Conservation (phyloP, 768 basidiomycete species). For the Suillus spraguei region DNA sequence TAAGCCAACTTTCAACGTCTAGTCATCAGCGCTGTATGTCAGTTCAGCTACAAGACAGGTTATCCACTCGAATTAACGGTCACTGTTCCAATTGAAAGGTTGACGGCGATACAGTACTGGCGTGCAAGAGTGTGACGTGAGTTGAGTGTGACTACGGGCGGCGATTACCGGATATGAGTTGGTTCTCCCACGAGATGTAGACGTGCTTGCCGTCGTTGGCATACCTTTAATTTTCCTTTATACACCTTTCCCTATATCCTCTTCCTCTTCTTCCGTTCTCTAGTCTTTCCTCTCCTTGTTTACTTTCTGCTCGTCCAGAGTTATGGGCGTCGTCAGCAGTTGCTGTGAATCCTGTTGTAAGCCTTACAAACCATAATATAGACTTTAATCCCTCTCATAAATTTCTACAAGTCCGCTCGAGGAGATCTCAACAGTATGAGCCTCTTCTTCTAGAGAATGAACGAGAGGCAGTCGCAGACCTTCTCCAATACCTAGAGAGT, state of each 20-base stretch:
- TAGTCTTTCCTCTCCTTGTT: constrained; percentile 2
- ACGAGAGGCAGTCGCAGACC: constrained; percentile 96
- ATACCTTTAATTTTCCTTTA: constrained; percentile 17
- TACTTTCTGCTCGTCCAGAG: constrained; percentile 11
- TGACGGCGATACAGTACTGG: not conserved
- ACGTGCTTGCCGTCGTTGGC: constrained; percentile 11
- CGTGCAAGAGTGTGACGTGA: not conserved
- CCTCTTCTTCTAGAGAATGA: constrained; percentile 89
- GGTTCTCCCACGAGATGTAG: constrained; percentile 24
- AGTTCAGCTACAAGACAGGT: no score
- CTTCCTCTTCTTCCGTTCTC: constrained; percentile 13
- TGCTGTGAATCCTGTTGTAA: constrained; percentile 85
- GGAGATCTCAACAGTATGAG: constrained; percentile 85
- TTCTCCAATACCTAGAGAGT: constrained; percentile 98
- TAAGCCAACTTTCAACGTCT: not conserved
- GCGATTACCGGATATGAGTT: constrained; percentile 30
- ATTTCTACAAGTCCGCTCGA: constrained; percentile 64
- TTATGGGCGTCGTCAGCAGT: constrained; percentile 77
- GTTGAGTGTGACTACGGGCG: constrained; percentile 12
- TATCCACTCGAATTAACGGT: no score
- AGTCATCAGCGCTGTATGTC: not conserved
- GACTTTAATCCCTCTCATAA: constrained; percentile 18
- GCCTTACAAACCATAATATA: constrained; percentile 31
- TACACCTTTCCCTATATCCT: constrained; percentile 13
- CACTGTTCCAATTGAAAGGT: not conserved